Conservation (phyloP, 441 rosid genomes). For the Syzygium malaccense region DNA sequence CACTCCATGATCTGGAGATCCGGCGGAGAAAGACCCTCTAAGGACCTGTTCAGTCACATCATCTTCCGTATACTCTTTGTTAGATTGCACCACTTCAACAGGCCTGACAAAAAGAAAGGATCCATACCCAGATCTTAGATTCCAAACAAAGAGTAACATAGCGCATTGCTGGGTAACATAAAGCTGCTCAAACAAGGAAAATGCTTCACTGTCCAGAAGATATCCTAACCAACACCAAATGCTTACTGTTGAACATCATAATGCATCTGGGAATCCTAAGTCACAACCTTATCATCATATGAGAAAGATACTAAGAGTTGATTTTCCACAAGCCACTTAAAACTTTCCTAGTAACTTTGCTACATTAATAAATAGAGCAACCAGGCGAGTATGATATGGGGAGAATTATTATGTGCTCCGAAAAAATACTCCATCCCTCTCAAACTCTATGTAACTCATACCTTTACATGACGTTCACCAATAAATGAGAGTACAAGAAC, state of each 20-base stretch:
- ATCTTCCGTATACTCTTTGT: constrained; percentile 72
- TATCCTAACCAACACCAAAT: not conserved
- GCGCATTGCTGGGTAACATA: not conserved
- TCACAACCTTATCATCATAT: not conserved
- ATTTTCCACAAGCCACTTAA: not conserved
- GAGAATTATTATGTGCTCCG: not conserved
- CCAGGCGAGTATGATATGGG: not conserved
- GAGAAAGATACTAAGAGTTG: not conserved
- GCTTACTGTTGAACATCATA: not conserved
- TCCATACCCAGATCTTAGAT: not conserved
- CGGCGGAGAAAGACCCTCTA: constrained; percentile 21
- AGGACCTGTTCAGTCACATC: constrained; percentile 49
- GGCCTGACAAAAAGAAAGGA: constrained; percentile 39
- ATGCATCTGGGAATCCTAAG: not conserved
- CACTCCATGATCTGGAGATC: constrained; percentile 28
- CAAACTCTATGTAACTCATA: not conserved
- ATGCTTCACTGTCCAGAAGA: not conserved
- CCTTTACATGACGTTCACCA: not conserved
- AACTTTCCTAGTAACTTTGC: not conserved
- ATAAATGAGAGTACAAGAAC: not conserved
- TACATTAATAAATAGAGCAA: not conserved
- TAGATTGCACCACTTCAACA: constrained; percentile 52
- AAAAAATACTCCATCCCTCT: not conserved
- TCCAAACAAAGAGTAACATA: not conserved
- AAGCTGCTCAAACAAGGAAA: not conserved